A percentile compares a stretch with the other conserved stretches of the same genome.
These are phyloP conservation scores for Mortierella sp. DNA, from an alignment of 371 early-diverging fungal genomes.

Conservation along the genomic window DNA sequence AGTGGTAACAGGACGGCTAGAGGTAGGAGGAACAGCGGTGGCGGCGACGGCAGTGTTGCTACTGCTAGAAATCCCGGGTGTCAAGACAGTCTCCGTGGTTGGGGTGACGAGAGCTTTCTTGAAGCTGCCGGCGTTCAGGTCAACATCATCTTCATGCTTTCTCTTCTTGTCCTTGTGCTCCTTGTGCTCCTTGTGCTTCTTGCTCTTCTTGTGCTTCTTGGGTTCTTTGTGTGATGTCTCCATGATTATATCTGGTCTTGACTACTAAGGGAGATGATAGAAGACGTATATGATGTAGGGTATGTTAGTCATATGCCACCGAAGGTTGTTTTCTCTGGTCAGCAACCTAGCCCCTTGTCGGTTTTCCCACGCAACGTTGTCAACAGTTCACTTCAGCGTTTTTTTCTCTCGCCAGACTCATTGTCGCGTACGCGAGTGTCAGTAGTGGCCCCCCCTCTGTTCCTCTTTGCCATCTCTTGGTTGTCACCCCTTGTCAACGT, in stretches of 20 bases:
- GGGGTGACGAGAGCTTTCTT: constrained; percentile 37
- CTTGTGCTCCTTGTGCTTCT: constrained; percentile 20
- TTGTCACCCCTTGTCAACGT: not conserved
- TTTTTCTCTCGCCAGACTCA: too few species aligned
- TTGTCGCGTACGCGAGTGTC: too few species aligned
- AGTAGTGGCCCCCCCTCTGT: too few species aligned
- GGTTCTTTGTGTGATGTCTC: not conserved
- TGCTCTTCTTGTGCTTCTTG: constrained; percentile 16
- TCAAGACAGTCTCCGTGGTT: not conserved
- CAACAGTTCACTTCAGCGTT: too few species aligned
- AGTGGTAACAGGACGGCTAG: not conserved
- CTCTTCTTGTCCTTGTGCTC: constrained; percentile 32
- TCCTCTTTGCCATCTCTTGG: not conserved
- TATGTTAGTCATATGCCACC: not conserved
- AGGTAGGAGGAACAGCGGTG: not conserved
- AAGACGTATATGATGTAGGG: not conserved
- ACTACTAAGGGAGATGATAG: not conserved
- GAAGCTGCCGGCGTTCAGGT: constrained; percentile 19
- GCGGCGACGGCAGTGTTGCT: not conserved
- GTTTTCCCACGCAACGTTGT: too few species aligned
- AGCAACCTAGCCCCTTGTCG: too few species aligned
- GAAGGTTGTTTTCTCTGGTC: too few species aligned
- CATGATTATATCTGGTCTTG: not conserved
- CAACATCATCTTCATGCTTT: constrained; percentile 16
- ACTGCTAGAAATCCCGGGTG: not conserved